These are phyloP conservation scores for Amylostereum areolatum DNA, from an alignment of 1,284 basidiomycete species.

Conservation along the genomic window DNA sequence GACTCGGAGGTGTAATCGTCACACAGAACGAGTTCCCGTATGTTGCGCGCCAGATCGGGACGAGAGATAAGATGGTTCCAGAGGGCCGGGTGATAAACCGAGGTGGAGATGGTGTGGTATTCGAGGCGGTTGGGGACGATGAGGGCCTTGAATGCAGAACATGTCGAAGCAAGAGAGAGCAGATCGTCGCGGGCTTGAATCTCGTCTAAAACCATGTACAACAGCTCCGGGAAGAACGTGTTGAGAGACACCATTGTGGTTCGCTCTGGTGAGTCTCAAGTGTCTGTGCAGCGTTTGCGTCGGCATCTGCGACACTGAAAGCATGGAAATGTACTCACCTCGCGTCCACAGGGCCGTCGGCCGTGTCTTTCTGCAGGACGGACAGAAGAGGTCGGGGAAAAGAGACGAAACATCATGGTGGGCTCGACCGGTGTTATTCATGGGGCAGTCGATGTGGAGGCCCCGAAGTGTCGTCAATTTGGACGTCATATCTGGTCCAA, in stretches of 20 bases:
- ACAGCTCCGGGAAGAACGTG: neutral
- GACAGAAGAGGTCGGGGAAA: too few species aligned
- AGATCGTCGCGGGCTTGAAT: neutral
- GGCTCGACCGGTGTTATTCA: too few species aligned
- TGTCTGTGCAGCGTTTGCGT: too few species aligned
- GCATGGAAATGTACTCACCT: too few species aligned
- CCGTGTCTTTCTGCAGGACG: too few species aligned
- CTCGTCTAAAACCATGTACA: neutral
- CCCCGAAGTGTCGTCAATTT: too few species aligned
- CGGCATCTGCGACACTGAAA: too few species aligned
- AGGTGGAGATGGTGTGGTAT: neutral
- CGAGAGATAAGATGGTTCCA: neutral
- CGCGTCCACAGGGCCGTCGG: too few species aligned
- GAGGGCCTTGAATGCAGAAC: neutral
- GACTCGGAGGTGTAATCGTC: neutral
- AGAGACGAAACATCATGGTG: too few species aligned
- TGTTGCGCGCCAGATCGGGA: neutral
- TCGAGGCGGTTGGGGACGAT: neutral
- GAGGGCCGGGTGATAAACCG: neutral
- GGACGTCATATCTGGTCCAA: too few species aligned
- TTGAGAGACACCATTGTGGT: neutral
- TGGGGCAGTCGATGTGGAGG: too few species aligned
- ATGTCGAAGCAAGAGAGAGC: neutral
- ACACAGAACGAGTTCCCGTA: neutral
- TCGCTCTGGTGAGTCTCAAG: neutral